Conservation (phyloP, 2,329 filamentous ascomycete genomes). For the Pezicula neosporulosa region DNA sequence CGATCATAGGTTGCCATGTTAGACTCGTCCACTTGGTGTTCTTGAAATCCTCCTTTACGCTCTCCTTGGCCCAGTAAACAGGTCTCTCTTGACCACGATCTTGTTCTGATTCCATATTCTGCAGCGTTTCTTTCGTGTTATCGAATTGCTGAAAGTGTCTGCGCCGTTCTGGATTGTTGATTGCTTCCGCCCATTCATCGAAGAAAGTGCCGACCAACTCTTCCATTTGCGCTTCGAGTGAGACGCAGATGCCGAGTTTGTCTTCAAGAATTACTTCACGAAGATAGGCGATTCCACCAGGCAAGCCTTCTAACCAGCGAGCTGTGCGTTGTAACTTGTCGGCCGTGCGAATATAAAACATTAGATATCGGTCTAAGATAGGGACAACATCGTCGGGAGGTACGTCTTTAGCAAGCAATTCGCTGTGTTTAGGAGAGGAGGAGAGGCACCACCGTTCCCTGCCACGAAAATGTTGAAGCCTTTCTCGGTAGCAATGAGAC, state of each 20-base stretch:
- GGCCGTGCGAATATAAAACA: slow-evolving; percentile 91
- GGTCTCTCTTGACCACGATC: slow-evolving; percentile 75
- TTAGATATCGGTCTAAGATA: slow-evolving; percentile 83
- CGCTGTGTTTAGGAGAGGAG: slow-evolving; percentile 77
- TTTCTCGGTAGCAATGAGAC: slow-evolving; percentile 87
- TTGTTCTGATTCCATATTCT: slow-evolving; percentile 65
- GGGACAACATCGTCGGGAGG: slow-evolving; percentile 77
- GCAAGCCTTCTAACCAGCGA: slow-evolving; percentile 80
- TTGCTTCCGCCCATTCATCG: slow-evolving; percentile 86
- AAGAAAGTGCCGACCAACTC: slow-evolving; percentile 81
- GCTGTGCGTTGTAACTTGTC: slow-evolving; percentile 88
- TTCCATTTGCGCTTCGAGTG: slow-evolving; percentile 84
- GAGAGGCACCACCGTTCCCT: slow-evolving; percentile 85
- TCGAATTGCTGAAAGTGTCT: slow-evolving; percentile 78
- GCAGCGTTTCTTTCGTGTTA: slow-evolving; percentile 71
- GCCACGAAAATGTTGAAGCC: slow-evolving; percentile 92
- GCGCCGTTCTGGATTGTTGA: slow-evolving; percentile 64
- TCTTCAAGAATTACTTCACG: slow-evolving; percentile 80
- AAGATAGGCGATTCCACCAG: slow-evolving; percentile 80
- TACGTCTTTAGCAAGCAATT: slow-evolving; percentile 83
- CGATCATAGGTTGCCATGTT: slow-evolving; percentile 77
- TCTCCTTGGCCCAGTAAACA: slow-evolving; percentile 71
- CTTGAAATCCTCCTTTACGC: slow-evolving; percentile 68
- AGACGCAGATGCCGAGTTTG: slow-evolving; percentile 79
- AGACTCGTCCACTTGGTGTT: slow-evolving; percentile 62